These are phyloP conservation scores for Cyberlindnera sargentensis DNA, from an alignment of 805 yeast genomes.

Conservation along the genomic window DNA sequence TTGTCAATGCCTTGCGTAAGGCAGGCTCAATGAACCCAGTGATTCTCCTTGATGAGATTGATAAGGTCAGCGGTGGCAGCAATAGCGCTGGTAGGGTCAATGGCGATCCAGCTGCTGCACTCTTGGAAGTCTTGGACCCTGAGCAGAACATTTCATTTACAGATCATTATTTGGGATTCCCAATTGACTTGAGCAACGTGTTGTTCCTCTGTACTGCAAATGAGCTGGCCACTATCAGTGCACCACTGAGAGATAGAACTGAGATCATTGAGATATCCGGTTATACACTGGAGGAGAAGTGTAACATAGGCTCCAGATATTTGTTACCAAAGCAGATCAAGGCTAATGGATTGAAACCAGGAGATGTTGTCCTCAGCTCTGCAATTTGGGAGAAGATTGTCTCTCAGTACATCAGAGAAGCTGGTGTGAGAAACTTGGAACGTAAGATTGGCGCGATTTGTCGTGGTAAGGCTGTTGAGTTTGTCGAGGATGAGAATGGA, in stretches of 20 bases:
- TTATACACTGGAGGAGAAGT: slow-evolving; percentile 72
- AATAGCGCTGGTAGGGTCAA: slow-evolving; percentile 38
- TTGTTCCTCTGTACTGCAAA: slow-evolving; percentile 85
- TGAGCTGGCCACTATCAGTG: slow-evolving; percentile 59
- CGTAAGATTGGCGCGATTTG: slow-evolving; percentile 70
- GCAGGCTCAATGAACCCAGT: slow-evolving; percentile 78
- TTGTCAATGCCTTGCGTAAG: slow-evolving; percentile 70
- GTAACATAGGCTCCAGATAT: slow-evolving; percentile 59
- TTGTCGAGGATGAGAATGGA: slow-evolving; percentile 18
- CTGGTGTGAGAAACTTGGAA: slow-evolving; percentile 81
- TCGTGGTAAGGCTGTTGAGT: slow-evolving; percentile 76
- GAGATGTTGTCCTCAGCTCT: slow-evolving; percentile 39
- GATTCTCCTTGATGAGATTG: slow-evolving; percentile 77
- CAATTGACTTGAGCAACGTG: slow-evolving; percentile 75
- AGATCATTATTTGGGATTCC: slow-evolving; percentile 83
- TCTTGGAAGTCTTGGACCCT: slow-evolving; percentile 83
- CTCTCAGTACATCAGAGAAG: slow-evolving; percentile 68
- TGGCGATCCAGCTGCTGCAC: slow-evolving; percentile 89
- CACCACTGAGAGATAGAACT: slow-evolving; percentile 77
- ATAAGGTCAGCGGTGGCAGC: slow-evolving; percentile 59
- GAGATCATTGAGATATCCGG: slow-evolving; percentile 76
- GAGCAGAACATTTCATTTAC: slow-evolving; percentile 74
- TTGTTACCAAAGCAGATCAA: slow-evolving; percentile 69
- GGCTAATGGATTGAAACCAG: slow-evolving; percentile 53
- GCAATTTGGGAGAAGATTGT: slow-evolving; percentile 57